Base-by-base conservation (phyloP, 192 early-diverging fungal species). In the Umbelopsis sp. region DNA sequence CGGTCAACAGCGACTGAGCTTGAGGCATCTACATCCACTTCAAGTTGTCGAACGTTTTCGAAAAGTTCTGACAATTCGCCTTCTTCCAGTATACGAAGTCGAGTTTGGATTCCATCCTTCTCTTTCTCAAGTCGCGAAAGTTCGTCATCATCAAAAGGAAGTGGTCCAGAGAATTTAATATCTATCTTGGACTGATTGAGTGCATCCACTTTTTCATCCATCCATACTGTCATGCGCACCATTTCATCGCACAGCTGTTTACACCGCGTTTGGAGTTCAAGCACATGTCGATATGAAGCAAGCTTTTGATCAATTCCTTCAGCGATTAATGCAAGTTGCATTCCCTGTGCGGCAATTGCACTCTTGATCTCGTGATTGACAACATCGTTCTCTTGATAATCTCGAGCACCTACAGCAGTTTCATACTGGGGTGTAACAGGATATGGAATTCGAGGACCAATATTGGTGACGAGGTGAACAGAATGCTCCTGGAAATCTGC, bases 51-150 rank as follows among this genome's bases (percentile, higher is more conserved):
- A n/a, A 80, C 72, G 26, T 41, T 71, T 20, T 75, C 68, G 20
- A 59, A 66, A 16, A 80, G 38, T 36, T 72, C 72, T 20, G 79
- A 14, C 0, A 80, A 17, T 20, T 80, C 79, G 12, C 76, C 75
- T 14, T 80, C 50, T 73, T 73, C 74, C 51, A 75, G 50, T 21
- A 56, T 66, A 26, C 70, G 34, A 45, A 80, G 47, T 6, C 74
- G 67, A 36, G 56, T 44, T n/a, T 53, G 69, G 38, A 76, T 73
- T 34, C 52, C 41, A 25, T 76, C 79, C 14, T 74, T 52, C 45
- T 80, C 79, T 45, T 80, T 80, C 43, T 80, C 79, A n/a, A 80
- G 53, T 0, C 79, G 74, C 9, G 67, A 32, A 21, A 80, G 45
- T 20, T 72, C 70, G 12, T 69, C 73, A 31, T 79, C 73, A 53